Base-by-base conservation (phyloP, 164 flowering plant species). In the Vitis amurensis region DNA sequence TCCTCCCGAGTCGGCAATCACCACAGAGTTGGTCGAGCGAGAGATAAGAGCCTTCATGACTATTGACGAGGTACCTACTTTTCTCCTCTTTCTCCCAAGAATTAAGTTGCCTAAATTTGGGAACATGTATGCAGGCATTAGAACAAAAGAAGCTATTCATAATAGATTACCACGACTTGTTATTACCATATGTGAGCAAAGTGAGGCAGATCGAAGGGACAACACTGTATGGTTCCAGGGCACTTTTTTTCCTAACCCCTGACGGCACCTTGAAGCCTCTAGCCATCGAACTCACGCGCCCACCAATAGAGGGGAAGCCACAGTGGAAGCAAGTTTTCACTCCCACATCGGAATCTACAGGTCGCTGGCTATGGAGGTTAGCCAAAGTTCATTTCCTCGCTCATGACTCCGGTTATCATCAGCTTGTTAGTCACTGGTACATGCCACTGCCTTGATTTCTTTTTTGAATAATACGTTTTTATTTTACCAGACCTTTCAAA, bases 401-500 rank as follows among this genome's bases (percentile, higher is more conserved):
- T 56, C 88, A 88, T 70, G 95, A 91, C 61, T 69, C 91, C 10
- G 91, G 90, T 31, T 74, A 68, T 77, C 98, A 93, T 71, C 87
- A 93, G 59, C 87, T 91, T 47, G 73, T 85, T 64, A 82, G 80
- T 70, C 98, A 93, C 64, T 93, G 97, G 98, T 92, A 89, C 17
- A 67, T 7, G 8, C 23, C 55, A 31, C 62, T 57, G 23, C 1
- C 3, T 23, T 23, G 27, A 23, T 37, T 37, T 37, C 44, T 37
- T 65, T 7, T 8, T 37, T 37, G 44, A 37, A 3, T 37, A 37
- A 37, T 3, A 31, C 4, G 44, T 37, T 37, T 37, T 23, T 2
- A 23, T 23, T 23, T 23, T 23, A 23, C 27, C 27, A 23, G 27
- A 23, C 27, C 27, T 23, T 23, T 23, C 27, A 23, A 23, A 23